These are phyloP conservation scores for Haplosporangium sp. DNA, from an alignment of 371 early-diverging fungal genomes.

Conservation along the genomic window DNA sequence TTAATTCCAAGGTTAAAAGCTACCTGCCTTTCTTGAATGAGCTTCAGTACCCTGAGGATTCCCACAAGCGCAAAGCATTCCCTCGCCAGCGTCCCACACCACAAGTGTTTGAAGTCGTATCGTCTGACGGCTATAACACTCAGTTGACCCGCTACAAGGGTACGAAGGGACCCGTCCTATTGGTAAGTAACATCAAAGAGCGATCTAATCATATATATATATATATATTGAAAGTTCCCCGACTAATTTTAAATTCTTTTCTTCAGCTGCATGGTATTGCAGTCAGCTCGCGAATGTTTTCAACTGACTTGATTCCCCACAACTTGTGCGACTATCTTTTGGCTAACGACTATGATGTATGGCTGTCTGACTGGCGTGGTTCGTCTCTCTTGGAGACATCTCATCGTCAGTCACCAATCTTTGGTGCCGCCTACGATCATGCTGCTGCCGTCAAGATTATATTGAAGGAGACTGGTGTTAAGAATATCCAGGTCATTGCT, in stretches of 20 bases:
- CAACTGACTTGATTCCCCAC: conserved; percentile 53
- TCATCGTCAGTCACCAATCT: conserved; percentile 49
- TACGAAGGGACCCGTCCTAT: conserved; percentile 56
- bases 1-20: conserved; percentile 31
- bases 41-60: conserved; percentile 48
- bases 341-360: conserved; percentile 57
- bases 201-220: neutral
- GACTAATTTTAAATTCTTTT: neutral
- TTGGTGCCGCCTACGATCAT: conserved; percentile 44
- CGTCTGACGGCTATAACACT: conserved; percentile 40
- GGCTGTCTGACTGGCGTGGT: conserved; percentile 56
- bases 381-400: conserved; percentile 39
- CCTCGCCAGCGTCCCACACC: conserved; percentile 41
- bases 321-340: conserved; percentile 56
- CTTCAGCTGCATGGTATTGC: conserved; percentile 56
- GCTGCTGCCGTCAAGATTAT: conserved; percentile 56
- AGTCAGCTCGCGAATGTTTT: conserved; percentile 51
- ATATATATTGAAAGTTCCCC: neutral
- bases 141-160: conserved; percentile 49
- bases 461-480: conserved; percentile 38
- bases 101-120: conserved; percentile 39
- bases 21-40: conserved; percentile 53
- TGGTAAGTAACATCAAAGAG: conserved; percentile 29
- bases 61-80: conserved; percentile 36
- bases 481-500: conserved; percentile 55